Evolutionary conservation across 1,139 yeast species (phyloP).

Genomic region (Yamadazyma blattariae): DNA sequence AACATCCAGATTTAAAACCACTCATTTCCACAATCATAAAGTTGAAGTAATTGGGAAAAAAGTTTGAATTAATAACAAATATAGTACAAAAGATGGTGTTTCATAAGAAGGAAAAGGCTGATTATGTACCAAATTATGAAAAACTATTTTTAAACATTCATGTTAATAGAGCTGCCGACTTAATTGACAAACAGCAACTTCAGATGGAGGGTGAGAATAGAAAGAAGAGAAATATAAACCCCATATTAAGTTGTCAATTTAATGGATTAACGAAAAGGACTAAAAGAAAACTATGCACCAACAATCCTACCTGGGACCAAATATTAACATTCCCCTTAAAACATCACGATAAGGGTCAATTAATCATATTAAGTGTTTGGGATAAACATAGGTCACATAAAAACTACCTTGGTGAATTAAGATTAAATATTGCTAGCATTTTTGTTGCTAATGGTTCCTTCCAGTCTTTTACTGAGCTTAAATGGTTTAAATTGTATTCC

Average conservation of each 20-base stretch:
- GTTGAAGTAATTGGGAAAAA: too few species aligned
- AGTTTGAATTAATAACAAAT: too few species aligned
- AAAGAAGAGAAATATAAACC: conserved; percentile 21
- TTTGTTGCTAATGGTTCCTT: conserved; percentile 22
- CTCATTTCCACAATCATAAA: too few species aligned
- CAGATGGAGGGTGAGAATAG: conserved; percentile 2
- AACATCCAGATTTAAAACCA: too few species aligned
- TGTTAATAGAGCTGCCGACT: conserved; percentile 41
- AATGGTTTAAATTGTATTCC: conserved; percentile 54
- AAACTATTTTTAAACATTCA: conserved; percentile 27
- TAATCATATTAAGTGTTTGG: conserved; percentile 40
- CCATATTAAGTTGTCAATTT: conserved; percentile 34
- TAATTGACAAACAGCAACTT: conserved; percentile 18
- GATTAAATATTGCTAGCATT: conserved; percentile 44
- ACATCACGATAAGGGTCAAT: conserved; percentile 24
- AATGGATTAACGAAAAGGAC: conserved; percentile 31
- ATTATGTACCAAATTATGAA: background rate
- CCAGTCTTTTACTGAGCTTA: conserved; percentile 28
- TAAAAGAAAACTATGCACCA: conserved; percentile 33
- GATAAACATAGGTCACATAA: conserved; percentile 44
- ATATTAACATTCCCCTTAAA: conserved; percentile 31
- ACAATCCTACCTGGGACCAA: conserved; percentile 47
- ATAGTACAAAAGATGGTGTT: background rate
- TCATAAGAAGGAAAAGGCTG: background rate
- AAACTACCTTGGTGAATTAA: conserved; percentile 56